Conservation (phyloP, 2,329 filamentous ascomycete species). For the Elsinoe australis region DNA sequence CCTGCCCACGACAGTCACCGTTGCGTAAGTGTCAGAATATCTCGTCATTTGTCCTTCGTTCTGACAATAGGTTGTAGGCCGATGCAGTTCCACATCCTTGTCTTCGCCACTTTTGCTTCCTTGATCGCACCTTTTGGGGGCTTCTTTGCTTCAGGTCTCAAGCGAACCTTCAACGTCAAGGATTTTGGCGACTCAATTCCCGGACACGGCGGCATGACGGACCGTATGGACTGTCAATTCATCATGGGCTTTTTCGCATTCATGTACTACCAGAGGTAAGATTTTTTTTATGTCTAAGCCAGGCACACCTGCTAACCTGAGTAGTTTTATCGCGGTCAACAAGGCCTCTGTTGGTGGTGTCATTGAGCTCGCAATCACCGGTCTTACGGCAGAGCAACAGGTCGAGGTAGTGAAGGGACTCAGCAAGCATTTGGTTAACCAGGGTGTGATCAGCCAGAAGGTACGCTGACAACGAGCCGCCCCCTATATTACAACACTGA, state of each 20-base stretch:
- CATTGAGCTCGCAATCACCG: conserved; percentile 84
- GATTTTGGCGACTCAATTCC: conserved; percentile 98
- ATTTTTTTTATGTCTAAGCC: no score
- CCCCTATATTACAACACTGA: neutral
- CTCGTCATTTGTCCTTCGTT: no score
- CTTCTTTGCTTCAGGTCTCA: conserved; percentile 95
- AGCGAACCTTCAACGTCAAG: conserved; percentile 99
- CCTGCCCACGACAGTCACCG: conserved; percentile 60
- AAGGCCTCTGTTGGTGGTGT: conserved; percentile 78
- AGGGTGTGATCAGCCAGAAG: conserved; percentile 49
- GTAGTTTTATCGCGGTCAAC: conserved; percentile 82
- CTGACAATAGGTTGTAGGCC: no score
- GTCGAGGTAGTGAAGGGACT: conserved; percentile 63
- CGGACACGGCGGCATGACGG: conserved; percentile 94
- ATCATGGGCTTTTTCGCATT: conserved; percentile 99
- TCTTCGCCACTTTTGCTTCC: conserved; percentile 88
- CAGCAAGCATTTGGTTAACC: conserved; percentile 57
- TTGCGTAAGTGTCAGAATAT: conserved; percentile 42
- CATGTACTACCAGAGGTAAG: conserved; percentile 76
- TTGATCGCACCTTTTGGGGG: conserved; percentile 95
- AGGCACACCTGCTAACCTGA: neutral
- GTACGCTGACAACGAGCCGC: conserved; percentile 30
- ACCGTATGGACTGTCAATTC: conserved; percentile 99
- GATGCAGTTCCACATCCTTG: conserved; percentile 87
- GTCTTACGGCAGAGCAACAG: conserved; percentile 81